A percentile compares a stretch with the other conserved stretches of the same genome.
These are phyloP conservation scores for Xylariaceae sp. DNA, from an alignment of 2,329 filamentous ascomycete genomes.

Conservation along the genomic window DNA sequence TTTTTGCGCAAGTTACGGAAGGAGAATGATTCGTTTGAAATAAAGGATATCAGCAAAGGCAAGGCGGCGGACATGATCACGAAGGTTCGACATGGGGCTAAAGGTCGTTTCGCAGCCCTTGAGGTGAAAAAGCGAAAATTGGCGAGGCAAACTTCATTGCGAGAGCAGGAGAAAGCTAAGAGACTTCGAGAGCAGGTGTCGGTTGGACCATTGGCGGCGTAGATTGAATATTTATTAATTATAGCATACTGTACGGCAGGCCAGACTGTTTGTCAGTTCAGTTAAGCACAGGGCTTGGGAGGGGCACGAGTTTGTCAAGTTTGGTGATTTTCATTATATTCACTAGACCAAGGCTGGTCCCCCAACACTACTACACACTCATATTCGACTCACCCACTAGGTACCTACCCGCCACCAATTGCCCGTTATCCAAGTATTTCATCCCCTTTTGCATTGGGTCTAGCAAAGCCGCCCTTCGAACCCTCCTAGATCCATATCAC, in stretches of 20 bases:
- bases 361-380: not conserved
- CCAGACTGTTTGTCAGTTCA: conserved; percentile 1
- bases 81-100: conserved; percentile 79
- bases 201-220: conserved; percentile 49
- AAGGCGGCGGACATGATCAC: conserved; percentile 87
- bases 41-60: conserved; percentile 66
- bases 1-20: conserved; percentile 64
- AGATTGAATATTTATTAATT: conserved; percentile 7
- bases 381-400: not conserved
- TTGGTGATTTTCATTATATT: not conserved
- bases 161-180: conserved; percentile 39
- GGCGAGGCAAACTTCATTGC: conserved; percentile 36
- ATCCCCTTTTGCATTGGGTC: not conserved
- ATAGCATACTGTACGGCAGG: conserved; percentile 4
- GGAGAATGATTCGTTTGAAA: conserved; percentile 50
- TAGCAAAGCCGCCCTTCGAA: not conserved
- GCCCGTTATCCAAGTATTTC: not conserved
- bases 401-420: too few species aligned
- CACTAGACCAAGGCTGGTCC: not conserved
- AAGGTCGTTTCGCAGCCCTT: conserved; percentile 54
- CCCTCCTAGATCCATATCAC: not conserved
- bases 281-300: not conserved
- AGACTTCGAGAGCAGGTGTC: conserved; percentile 48
- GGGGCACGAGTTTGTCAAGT: not conserved
- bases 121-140: conserved; percentile 50